Conservation (phyloP, 768 basidiomycete species). For the Tephrocybe sp. region DNA sequence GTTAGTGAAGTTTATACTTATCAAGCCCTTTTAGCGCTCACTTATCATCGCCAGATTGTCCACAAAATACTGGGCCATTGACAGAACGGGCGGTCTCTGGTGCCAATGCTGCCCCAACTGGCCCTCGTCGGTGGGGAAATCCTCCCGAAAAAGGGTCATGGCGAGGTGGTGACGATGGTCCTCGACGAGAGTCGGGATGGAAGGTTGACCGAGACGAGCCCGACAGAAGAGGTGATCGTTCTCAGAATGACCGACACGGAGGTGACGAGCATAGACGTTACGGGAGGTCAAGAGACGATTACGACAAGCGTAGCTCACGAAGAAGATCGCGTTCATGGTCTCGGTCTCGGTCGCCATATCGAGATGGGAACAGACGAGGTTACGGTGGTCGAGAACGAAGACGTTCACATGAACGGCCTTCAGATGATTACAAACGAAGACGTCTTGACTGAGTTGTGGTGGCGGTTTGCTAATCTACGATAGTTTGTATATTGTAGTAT, state of each 20-base stretch:
- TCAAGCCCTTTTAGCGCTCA: background rate
- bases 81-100: conserved; percentile 31
- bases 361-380: conserved; percentile 19
- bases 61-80: conserved; percentile 45
- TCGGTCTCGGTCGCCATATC: conserved; percentile 30
- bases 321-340: conserved; percentile 28
- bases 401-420: conserved; percentile 32
- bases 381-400: conserved; percentile 26
- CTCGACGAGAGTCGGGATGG: conserved; percentile 25
- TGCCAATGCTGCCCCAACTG: conserved; percentile 31
- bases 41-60: conserved; percentile 39
- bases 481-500: background rate
- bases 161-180: conserved; percentile 26
- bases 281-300: conserved; percentile 19
- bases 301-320: conserved; percentile 25
- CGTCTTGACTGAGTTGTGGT: conserved; percentile 46
- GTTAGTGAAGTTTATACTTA: conserved; percentile 34
- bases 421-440: conserved; percentile 46
- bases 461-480: no score
- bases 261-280: conserved; percentile 5
- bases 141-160: conserved; percentile 32
- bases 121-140: conserved; percentile 32
- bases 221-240: conserved; percentile 22
- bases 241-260: conserved; percentile 7
- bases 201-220: conserved; percentile 23